Evolutionary conservation across 2,329 filamentous ascomycete genomes (phyloP).

Genomic region (Dactylellina haptotyla): DNA sequence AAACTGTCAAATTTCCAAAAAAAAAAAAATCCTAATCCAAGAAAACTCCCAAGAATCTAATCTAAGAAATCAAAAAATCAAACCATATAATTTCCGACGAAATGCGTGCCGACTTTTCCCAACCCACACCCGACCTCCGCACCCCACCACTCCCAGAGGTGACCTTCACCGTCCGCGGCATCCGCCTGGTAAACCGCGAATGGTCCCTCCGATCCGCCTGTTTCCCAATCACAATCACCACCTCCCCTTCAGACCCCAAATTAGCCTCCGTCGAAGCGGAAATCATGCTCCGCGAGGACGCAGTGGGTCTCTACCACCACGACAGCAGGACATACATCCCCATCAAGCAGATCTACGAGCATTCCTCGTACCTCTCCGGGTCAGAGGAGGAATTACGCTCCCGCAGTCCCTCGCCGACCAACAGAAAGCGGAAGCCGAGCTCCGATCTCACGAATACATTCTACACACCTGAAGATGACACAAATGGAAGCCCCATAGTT

Average conservation of each 20-base stretch:
- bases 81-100: conserved; percentile 3
- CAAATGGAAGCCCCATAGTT: too few relatives aligned
- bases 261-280: conserved; percentile 28
- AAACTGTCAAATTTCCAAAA: neutral
- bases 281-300: conserved; percentile 34
- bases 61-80: neutral
- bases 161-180: conserved; percentile 40
- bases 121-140: conserved; percentile 17
- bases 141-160: conserved; percentile 23
- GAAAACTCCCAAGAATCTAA: neutral
- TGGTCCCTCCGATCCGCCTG: conserved; percentile 29
- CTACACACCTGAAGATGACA: neutral
- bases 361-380: conserved; percentile 30
- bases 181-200: conserved; percentile 34
- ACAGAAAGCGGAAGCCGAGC: neutral
- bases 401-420: neutral
- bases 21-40: neutral
- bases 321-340: conserved; percentile 36
- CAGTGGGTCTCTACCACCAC: conserved; percentile 46
- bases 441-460: neutral
- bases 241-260: conserved; percentile 18
- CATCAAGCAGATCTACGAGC: conserved; percentile 26
- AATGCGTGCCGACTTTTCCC: too few relatives aligned
- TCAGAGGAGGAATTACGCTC: conserved; percentile 13
- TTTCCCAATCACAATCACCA: conserved; percentile 37